phyloP scores from a whole-genome alignment of 805 yeast genomes.

The Yarrowia hollandica region DNA sequence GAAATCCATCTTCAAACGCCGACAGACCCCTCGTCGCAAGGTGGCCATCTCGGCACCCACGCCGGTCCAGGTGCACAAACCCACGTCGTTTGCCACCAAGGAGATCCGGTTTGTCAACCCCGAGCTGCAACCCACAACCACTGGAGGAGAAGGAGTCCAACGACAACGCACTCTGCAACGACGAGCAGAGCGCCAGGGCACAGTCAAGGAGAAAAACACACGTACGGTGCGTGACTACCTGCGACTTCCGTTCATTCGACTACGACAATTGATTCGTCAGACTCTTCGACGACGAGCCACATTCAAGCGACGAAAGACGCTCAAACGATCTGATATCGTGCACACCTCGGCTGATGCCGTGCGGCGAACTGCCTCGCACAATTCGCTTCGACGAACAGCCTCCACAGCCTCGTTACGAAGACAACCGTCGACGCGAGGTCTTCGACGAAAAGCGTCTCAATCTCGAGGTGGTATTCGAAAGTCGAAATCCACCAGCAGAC shows the following conservation, averaged over 20 bases:
- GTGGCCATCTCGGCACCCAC: slow-evolving; percentile 14
- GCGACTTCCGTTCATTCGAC: slow-evolving; percentile 11
- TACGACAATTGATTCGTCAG: slow-evolving; percentile 4
- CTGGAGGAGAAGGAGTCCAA: neutral
- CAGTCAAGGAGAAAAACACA: slow-evolving; percentile 4
- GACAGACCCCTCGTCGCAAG: slow-evolving; percentile 1
- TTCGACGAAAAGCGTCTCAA: neutral
- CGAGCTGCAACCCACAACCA: neutral
- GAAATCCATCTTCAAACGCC: slow-evolving; percentile 21
- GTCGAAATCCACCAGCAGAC: slow-evolving; percentile 8
- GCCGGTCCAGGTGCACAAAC: slow-evolving; percentile 25
- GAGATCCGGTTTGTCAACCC: slow-evolving; percentile 27
- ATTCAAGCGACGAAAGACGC: slow-evolving; percentile 4
- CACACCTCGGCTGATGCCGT: neutral
- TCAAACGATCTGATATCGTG: neutral
- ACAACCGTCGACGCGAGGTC: slow-evolving; percentile 13
- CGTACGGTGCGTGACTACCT: neutral
- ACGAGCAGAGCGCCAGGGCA: slow-evolving; percentile 17
- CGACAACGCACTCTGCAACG: slow-evolving; percentile 2
- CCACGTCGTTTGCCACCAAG: slow-evolving; percentile 24
- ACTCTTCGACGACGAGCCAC: slow-evolving; percentile 13
- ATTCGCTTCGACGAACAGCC: neutral
- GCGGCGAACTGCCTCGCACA: neutral
- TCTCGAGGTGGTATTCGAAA: slow-evolving; percentile 4
- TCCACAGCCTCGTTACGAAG: slow-evolving; percentile 6